A percentile compares a stretch with the other conserved stretches of the same genome.
phyloP scores from a whole-genome alignment of 2,329 filamentous ascomycete species.

The Penicillium brevicompactum region DNA sequence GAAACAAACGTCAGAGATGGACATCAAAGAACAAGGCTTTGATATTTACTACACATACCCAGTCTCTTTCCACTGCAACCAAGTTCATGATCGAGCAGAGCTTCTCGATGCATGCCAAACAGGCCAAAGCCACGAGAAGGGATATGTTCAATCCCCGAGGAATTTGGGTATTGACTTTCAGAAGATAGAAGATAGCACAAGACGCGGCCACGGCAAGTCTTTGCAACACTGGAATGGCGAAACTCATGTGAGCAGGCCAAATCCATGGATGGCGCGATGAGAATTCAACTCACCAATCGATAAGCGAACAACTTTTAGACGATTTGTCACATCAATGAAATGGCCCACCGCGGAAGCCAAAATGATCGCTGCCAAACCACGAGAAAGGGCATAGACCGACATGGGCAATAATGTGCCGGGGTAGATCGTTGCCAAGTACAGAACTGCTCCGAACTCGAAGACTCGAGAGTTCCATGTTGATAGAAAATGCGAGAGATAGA shows the following conservation, averaged over 20 bases:
- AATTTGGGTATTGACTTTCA: not conserved
- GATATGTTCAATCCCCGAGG: slow-evolving; percentile 12
- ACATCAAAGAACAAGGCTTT: not conserved
- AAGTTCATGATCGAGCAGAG: slow-evolving; percentile 65
- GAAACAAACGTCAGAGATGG: not conserved
- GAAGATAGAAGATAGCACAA: not conserved
- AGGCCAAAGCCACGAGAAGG: slow-evolving; percentile 41
- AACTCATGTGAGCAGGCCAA: not conserved
- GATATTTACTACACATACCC: slow-evolving; percentile 47
- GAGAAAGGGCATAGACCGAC: slow-evolving; percentile 68
- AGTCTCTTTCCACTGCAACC: slow-evolving; percentile 71
- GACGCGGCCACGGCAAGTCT: not conserved
- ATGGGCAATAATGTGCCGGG: slow-evolving; percentile 64
- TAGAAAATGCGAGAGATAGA: slow-evolving; percentile 63
- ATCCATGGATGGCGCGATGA: not conserved
- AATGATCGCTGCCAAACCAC: slow-evolving; percentile 59
- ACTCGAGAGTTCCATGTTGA: slow-evolving; percentile 67
- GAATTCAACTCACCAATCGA: slow-evolving; percentile 46
- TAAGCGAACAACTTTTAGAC: slow-evolving; percentile 53
- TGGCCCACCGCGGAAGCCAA: slow-evolving; percentile 62
- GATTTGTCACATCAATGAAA: slow-evolving; percentile 59
- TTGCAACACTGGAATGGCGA: not conserved
- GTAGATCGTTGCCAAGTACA: slow-evolving; percentile 60
- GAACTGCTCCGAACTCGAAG: slow-evolving; percentile 65
- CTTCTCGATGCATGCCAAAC: slow-evolving; percentile 71